These are phyloP conservation scores for Beauveria sp. DNA, from an alignment of 2,329 filamentous ascomycete genomes.

Conservation along the genomic window DNA sequence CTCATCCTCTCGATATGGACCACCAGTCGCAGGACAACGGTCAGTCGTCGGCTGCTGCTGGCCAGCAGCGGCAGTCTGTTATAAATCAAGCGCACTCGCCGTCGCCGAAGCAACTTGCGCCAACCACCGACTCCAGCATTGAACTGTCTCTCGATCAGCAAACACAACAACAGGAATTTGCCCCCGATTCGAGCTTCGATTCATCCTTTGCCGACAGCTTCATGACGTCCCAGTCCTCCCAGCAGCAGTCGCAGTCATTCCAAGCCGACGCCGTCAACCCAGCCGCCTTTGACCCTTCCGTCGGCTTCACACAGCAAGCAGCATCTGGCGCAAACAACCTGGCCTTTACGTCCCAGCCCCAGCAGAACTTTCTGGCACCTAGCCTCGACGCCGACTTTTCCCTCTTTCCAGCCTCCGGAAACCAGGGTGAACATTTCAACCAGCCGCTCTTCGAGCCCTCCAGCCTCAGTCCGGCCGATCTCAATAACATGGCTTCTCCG, in stretches of 20 bases:
- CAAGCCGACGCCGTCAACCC: constrained; percentile 19
- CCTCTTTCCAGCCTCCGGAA: constrained; percentile 49
- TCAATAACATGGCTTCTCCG: constrained; percentile 47
- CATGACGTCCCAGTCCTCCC: constrained; percentile 28
- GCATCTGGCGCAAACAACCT: constrained; percentile 24
- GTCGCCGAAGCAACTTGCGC: constrained; percentile 48
- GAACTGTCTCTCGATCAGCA: constrained; percentile 51
- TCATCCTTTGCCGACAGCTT: constrained; percentile 41
- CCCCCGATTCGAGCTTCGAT: constrained; percentile 38
- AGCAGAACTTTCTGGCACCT: constrained; percentile 39
- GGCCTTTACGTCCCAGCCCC: constrained; percentile 33
- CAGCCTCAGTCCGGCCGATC: constrained; percentile 37
- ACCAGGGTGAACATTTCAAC: constrained; percentile 50
- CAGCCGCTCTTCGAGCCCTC: constrained; percentile 50
- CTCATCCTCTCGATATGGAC: constrained; percentile 3
- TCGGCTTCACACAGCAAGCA: constrained; percentile 37
- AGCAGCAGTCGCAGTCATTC: constrained; percentile 24
- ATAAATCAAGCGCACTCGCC: constrained; percentile 63
- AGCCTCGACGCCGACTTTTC: constrained; percentile 54
- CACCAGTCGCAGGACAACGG: constrained; percentile 25
- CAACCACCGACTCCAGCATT: constrained; percentile 38
- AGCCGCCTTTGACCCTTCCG: constrained; percentile 33
- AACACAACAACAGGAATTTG: constrained; percentile 30
- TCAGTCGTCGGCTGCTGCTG: constrained; percentile 53
- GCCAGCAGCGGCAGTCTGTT: constrained; percentile 48